Evolutionary conservation across 1,284 basidiomycete species (phyloP).

Genomic region (Microbotryum lychnidis-dioicae): DNA sequence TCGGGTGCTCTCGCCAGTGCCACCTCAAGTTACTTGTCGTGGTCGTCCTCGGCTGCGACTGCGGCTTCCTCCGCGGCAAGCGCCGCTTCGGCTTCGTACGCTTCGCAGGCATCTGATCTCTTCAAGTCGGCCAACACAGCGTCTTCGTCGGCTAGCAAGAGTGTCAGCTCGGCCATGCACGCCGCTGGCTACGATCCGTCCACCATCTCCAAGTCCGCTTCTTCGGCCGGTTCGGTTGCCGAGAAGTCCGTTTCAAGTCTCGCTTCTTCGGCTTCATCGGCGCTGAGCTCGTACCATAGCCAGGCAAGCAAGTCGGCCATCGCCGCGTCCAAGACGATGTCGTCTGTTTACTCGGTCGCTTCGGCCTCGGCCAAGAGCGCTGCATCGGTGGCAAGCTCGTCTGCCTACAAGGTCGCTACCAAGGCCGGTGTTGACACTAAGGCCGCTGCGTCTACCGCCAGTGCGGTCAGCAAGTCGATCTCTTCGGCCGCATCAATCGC

Average conservation of each 20-base stretch:
- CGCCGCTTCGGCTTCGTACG: slow-evolving; percentile 10
- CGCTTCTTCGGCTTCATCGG: not conserved
- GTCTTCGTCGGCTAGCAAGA: slow-evolving; percentile 15
- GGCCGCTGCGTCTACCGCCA: not conserved
- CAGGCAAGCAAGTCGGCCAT: not conserved
- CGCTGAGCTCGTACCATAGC: not conserved
- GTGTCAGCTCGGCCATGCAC: slow-evolving; percentile 5
- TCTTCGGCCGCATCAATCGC: not conserved
- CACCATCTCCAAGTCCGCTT: slow-evolving; percentile 10
- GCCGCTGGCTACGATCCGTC: slow-evolving; percentile 6
- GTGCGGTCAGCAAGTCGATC: not conserved
- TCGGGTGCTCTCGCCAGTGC: not conserved
- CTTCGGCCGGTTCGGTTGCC: slow-evolving; percentile 7
- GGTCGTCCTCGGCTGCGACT: slow-evolving; percentile 20
- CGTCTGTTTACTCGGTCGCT: not conserved
- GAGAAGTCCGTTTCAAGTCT: slow-evolving; percentile 2
- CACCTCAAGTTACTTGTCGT: slow-evolving; percentile 5
- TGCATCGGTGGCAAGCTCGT: not conserved
- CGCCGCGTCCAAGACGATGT: not conserved
- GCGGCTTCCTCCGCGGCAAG: slow-evolving; percentile 22
- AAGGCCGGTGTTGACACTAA: slow-evolving; percentile 5
- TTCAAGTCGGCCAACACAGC: slow-evolving; percentile 24
- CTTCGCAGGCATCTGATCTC: slow-evolving; percentile 9
- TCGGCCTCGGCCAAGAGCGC: not conserved
- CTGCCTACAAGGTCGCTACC: not conserved